These are phyloP conservation scores for Yarrowia porcina DNA, from an alignment of 805 yeast genomes.

Conservation along the genomic window DNA sequence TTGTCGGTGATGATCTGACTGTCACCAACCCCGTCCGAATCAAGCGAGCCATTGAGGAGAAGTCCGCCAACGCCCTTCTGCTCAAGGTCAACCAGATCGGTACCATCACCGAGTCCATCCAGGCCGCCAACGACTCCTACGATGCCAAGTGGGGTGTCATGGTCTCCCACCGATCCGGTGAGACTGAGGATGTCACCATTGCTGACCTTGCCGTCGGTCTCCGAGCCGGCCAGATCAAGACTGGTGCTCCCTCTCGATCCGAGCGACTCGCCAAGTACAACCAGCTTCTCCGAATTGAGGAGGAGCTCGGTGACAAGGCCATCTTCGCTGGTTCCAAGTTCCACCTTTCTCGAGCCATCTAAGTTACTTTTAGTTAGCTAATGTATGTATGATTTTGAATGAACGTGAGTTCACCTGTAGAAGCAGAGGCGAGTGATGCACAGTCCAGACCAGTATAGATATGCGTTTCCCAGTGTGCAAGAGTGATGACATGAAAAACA, in stretches of 20 bases:
- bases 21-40: constrained; percentile 97
- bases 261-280: constrained; percentile 99
- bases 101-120: constrained; percentile 90
- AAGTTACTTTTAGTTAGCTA: constrained; percentile 29
- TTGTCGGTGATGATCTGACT: constrained; percentile 97
- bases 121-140: constrained; percentile 94
- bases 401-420: too few species aligned
- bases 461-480: too few species aligned
- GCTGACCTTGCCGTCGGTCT: constrained; percentile 98
- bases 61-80: constrained; percentile 90
- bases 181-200: constrained; percentile 97
- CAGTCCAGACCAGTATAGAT: too few species aligned
- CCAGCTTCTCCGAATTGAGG: constrained; percentile 98
- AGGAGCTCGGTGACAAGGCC: constrained; percentile 97
- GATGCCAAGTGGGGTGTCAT: constrained; percentile 99
- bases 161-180: constrained; percentile 99
- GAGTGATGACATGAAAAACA: too few species aligned
- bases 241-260: constrained; percentile 99
- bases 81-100: constrained; percentile 99
- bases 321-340: constrained; percentile 90
- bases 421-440: too few species aligned
- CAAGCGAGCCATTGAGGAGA: constrained; percentile 92
- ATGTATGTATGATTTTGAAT: constrained; percentile 17
- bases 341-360: constrained; percentile 51
- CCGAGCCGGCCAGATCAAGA: constrained; percentile 98